Conservation (phyloP, 1,284 basidiomycete genomes). For the Sphagnurus paluster region DNA sequence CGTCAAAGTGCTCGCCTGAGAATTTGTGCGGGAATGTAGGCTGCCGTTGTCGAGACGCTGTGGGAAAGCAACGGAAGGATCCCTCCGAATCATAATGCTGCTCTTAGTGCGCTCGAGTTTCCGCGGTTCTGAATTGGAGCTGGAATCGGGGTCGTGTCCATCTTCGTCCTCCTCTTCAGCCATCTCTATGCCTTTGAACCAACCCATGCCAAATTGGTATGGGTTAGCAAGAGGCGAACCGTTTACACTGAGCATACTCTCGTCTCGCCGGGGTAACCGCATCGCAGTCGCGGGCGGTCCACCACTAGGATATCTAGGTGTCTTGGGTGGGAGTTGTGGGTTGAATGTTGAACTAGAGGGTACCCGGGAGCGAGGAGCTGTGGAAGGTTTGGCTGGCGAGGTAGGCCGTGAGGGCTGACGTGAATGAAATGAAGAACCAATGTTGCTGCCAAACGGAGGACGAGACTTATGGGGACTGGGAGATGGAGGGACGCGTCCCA, state of each 20-base stretch:
- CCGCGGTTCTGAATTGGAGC: conserved; percentile 23
- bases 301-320: conserved; percentile 54
- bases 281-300: conserved; percentile 23
- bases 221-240: conserved; percentile 78
- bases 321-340: conserved; percentile 59
- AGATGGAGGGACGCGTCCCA: conserved; percentile 42
- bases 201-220: conserved; percentile 56
- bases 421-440: conserved; percentile 29
- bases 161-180: conserved; percentile 34
- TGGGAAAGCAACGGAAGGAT: conserved; percentile 47
- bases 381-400: conserved; percentile 49
- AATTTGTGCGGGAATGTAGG: conserved; percentile 47
- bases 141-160: conserved; percentile 18
- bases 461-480: conserved; percentile 56
- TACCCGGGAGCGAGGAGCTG: conserved; percentile 38
- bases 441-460: conserved; percentile 36
- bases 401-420: conserved; percentile 41
- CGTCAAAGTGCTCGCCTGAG: conserved; percentile 44
- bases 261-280: conserved; percentile 63
- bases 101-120: conserved; percentile 52
- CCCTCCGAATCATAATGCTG: conserved; percentile 62
- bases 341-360: conserved; percentile 75
- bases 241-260: conserved; percentile 73
- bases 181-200: conserved; percentile 45
- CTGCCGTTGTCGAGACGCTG: conserved; percentile 24